Base-by-base conservation (phyloP, 257 asterid species). In the Prunella vulgaris region DNA sequence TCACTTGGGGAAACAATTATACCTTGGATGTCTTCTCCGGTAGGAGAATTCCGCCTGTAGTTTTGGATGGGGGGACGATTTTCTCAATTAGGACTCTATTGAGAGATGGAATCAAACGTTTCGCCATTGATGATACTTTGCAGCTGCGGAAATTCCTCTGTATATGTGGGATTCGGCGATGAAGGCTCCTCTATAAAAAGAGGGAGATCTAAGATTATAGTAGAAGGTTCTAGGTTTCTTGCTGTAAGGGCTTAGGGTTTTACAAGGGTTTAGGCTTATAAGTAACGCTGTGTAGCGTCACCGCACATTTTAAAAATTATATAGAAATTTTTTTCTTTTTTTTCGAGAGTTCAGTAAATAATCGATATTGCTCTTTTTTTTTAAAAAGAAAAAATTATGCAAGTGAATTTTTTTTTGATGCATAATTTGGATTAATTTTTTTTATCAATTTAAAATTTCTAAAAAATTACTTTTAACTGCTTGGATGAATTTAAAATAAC, bases 21-120 rank as follows among this genome's bases (percentile, higher is more conserved):
- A 92, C 98, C 96, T 90, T 86, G 71, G 90, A 63, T 7, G 96
- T 81, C 37, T 80, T 86, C 60, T 93, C 98, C 0, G 98, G 98
- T 44, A 93, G 96, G 71, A 93, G 96, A 66, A 93, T 90, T 15
- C 98, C 98, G 14, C 90, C 85, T 10, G 84, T 61, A 71, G 98
- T 90, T 80, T 90, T 90, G 66, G 98, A 77, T 24, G 97, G 97
- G 20, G 88, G 85, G n/a, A 77, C 62, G 40, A 88, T 72, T 67
- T 93, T 93, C 84, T 93, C 97, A n/a, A 93, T 79, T 3, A 93
- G 88, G 38, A 92, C 88, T 64, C 98, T 79, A 86, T 92, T 92
- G 15, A 92, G 74, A 21, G 95, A 72, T 57, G 97, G 97, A 64
- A 90, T 78, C 82, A 92, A 80, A 20, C 98, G 97, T 69, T 73